A percentile compares a stretch with the other conserved stretches of the same genome.
Conservation (phyloP, 2,329 filamentous ascomycete genomes). For the Pyricularia sp. region DNA sequence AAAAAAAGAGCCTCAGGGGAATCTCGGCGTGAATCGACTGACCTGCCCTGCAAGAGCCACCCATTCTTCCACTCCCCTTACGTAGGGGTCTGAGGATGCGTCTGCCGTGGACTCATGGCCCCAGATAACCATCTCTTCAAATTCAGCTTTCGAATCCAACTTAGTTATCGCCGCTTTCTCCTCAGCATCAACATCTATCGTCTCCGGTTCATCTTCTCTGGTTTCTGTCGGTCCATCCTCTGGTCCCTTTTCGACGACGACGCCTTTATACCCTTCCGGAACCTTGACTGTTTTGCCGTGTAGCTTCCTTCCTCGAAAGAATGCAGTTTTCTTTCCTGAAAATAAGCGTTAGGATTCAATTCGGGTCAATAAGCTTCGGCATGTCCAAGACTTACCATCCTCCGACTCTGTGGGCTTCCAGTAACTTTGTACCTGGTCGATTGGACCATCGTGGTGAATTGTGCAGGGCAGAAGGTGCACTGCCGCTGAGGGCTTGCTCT, state of each 20-base stretch:
- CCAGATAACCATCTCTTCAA: slow-evolving; percentile 76
- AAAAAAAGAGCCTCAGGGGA: background rate
- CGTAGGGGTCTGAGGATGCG: slow-evolving; percentile 55
- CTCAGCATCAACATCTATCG: slow-evolving; percentile 26
- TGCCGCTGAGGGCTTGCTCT: slow-evolving; percentile 28
- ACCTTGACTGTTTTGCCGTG: slow-evolving; percentile 57
- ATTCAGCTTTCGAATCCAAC: slow-evolving; percentile 56
- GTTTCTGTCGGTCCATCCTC: slow-evolving; percentile 20
- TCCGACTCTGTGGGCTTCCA: slow-evolving; percentile 50
- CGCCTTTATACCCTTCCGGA: slow-evolving; percentile 61
- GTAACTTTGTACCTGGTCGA: slow-evolving; percentile 54
- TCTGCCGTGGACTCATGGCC: slow-evolving; percentile 62
- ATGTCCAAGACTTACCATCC: too few relatives aligned
- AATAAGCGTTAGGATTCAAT: background rate
- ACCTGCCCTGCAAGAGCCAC: slow-evolving; percentile 53
- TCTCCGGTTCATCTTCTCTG: slow-evolving; percentile 10
- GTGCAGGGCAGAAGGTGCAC: slow-evolving; percentile 73
- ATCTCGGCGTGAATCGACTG: background rate
- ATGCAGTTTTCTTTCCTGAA: slow-evolving; percentile 38
- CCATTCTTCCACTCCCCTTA: slow-evolving; percentile 75
- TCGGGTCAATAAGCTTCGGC: background rate
- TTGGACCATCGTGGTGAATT: slow-evolving; percentile 67
- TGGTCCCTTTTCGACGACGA: slow-evolving; percentile 40
- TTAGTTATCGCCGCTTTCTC: slow-evolving; percentile 37
- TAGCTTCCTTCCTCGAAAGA: slow-evolving; percentile 75